Evolutionary conservation across 2,329 filamentous ascomycete genomes (phyloP).

Genomic region (Penicillium sp.): DNA sequence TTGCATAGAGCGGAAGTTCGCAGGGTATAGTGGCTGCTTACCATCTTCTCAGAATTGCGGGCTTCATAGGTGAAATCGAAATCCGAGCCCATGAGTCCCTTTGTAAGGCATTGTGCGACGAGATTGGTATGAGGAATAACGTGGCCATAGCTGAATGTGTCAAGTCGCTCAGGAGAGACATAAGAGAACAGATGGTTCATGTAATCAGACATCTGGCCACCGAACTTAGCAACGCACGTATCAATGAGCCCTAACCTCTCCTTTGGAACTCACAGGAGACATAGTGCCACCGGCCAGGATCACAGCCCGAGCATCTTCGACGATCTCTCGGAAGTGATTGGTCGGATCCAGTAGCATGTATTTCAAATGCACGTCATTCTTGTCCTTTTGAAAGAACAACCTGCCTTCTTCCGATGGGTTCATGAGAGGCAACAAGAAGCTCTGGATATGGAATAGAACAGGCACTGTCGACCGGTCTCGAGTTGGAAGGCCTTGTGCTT

Average conservation of each 20-base stretch:
- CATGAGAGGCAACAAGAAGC: constrained; percentile 77
- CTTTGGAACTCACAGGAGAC: constrained; percentile 66
- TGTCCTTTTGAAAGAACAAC: constrained; percentile 57
- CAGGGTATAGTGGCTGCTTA: constrained; percentile 26
- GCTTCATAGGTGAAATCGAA: constrained; percentile 90
- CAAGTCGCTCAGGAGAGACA: constrained; percentile 63
- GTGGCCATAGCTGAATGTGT: constrained; percentile 88
- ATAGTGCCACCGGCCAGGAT: constrained; percentile 95
- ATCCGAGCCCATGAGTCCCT: constrained; percentile 49
- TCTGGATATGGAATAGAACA: constrained; percentile 63
- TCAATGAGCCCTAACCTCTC: neutral
- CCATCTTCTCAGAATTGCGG: constrained; percentile 67
- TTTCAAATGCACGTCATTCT: constrained; percentile 62
- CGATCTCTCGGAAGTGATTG: constrained; percentile 85
- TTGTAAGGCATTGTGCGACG: constrained; percentile 70
- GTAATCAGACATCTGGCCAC: constrained; percentile 75
- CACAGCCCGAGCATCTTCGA: constrained; percentile 79
- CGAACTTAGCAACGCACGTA: constrained; percentile 11
- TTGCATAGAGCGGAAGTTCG: neutral
- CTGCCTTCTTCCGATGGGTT: constrained; percentile 73
- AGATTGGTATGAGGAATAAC: constrained; percentile 85
- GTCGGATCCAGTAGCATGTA: constrained; percentile 92
- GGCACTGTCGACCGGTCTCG: constrained; percentile 46
- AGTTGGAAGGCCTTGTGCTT: constrained; percentile 43
- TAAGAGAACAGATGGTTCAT: constrained; percentile 81